A percentile compares a stretch with the other conserved stretches of the same genome.
These are phyloP conservation scores for Blakeslea trispora DNA, from an alignment of 371 early-diverging fungal genomes.

Conservation along the genomic window DNA sequence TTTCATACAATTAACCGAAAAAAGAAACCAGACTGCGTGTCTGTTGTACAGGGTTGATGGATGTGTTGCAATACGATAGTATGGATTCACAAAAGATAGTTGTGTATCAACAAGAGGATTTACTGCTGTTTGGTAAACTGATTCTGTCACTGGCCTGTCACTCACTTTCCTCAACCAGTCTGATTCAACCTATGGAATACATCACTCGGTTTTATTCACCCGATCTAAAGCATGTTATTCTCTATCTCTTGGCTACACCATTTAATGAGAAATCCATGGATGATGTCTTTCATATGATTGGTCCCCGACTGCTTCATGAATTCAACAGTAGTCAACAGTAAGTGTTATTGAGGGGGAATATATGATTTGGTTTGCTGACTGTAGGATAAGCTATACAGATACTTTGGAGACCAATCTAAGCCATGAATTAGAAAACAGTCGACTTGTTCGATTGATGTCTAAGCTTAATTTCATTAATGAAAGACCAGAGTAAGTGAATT, in stretches of 20 bases:
- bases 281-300: constrained; percentile 81
- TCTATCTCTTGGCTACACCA: constrained; percentile 81
- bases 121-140: constrained; percentile 86
- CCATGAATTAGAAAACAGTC: constrained; percentile 87
- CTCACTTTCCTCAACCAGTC: constrained; percentile 61
- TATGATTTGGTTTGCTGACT: no score
- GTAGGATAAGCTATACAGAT: constrained; percentile 67
- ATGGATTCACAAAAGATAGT: constrained; percentile 53
- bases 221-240: constrained; percentile 79
- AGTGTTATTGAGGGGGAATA: constrained; percentile 10
- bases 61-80: constrained; percentile 77
- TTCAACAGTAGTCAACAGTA: constrained; percentile 72
- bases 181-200: constrained; percentile 75
- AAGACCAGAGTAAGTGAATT: constrained; percentile 78
- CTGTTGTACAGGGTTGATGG: constrained; percentile 83
- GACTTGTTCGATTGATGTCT: constrained; percentile 78
- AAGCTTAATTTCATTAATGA: constrained; percentile 95
- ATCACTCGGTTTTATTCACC: constrained; percentile 74
- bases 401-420: constrained; percentile 74
- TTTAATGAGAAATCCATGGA: constrained; percentile 77
- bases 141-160: constrained; percentile 81
- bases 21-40: constrained; percentile 77
- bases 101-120: constrained; percentile 84
- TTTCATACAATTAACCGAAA: not conserved
- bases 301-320: constrained; percentile 76